Evolutionary conservation across 495 filamentous ascomycete genomes (phyloP), one percentile per base, ranked within the genome.

Genomic region (Podospora appendiculata): DNA sequence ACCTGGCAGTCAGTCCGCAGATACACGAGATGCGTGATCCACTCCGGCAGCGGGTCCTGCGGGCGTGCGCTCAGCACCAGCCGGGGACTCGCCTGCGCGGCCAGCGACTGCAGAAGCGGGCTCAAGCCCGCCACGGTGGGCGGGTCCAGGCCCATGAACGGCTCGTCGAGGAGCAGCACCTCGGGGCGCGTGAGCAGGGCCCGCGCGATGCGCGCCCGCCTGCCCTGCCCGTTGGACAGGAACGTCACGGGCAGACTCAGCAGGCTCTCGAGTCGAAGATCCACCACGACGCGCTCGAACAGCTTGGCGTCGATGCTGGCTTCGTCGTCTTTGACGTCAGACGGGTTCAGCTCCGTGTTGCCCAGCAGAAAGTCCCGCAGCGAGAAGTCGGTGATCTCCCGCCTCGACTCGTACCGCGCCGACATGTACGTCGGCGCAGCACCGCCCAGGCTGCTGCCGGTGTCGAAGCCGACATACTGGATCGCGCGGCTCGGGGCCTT

Each of bases 111-210:
- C 8, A 96, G 76, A 39, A 96, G 71, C 3, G 71, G 70, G 17
- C 87, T 91, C 58, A 97, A 65, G 10, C 77, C 77, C 33, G 72
- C 70, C 9, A 85, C 75, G 3, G 89, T 90, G 17, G 82, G 79
- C 18, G 93, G 93, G 63, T 98, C 93, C 35, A 98, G 73, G 8
- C 93, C 93, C 88, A 98, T 95, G 64, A 98, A 96, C 12, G 93
- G 90, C 60, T 96, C 93, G 69, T 98, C 93, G 10, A 97, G 73
- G 36, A 96, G 73, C 32, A 98, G 58, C 10, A 96, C 72, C 68
- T 92, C 87, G 0, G 93, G 92, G 50, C 78, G 78, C 38, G 71
- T 80, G 56, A 96, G 71, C 41, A 98, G 65, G 2, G 90, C 90
- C 58, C 86, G 86, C 0, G 90, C 93, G 56, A 98, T 94, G 55